These are phyloP conservation scores for Podospora pseudopauciseta DNA, from an alignment of 495 filamentous ascomycete species.

Conservation along the genomic window DNA sequence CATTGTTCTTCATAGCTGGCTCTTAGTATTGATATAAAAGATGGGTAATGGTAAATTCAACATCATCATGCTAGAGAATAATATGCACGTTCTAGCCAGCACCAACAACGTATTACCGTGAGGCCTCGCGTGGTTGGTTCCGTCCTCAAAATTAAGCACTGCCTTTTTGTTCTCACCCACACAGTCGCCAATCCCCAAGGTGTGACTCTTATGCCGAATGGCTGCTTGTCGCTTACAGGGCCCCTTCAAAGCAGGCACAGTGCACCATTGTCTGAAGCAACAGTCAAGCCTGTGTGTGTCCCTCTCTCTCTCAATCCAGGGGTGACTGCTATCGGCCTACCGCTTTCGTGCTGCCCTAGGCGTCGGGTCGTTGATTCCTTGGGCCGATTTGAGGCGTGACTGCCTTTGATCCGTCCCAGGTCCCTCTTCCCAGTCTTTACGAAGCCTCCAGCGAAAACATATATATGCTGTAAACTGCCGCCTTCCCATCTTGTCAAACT, in stretches of 20 bases:
- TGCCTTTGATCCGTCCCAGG: not conserved
- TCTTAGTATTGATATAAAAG: not conserved
- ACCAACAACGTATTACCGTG: not conserved
- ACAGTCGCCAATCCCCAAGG: not conserved
- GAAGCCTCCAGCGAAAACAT: not conserved
- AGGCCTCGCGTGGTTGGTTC: not conserved
- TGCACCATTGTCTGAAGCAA: not conserved
- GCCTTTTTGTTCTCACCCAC: not conserved
- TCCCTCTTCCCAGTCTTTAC: not conserved
- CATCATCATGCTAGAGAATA: not conserved
- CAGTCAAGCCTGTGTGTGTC: not conserved
- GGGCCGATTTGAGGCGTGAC: not conserved
- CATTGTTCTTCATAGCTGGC: no score
- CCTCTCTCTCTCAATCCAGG: not conserved
- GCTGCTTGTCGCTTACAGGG: not conserved
- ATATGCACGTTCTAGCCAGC: not conserved
- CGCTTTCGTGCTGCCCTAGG: not conserved
- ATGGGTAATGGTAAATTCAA: not conserved
- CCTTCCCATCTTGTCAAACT: not conserved
- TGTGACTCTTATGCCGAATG: not conserved
- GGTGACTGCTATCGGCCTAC: not conserved
- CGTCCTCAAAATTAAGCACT: not conserved
- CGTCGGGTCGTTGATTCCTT: conserved; percentile 7
- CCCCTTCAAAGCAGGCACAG: no score
- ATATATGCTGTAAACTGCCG: not conserved